Base-by-base conservation (phyloP, 1,139 yeast genomes). In the Kurtzmaniella natalensis region DNA sequence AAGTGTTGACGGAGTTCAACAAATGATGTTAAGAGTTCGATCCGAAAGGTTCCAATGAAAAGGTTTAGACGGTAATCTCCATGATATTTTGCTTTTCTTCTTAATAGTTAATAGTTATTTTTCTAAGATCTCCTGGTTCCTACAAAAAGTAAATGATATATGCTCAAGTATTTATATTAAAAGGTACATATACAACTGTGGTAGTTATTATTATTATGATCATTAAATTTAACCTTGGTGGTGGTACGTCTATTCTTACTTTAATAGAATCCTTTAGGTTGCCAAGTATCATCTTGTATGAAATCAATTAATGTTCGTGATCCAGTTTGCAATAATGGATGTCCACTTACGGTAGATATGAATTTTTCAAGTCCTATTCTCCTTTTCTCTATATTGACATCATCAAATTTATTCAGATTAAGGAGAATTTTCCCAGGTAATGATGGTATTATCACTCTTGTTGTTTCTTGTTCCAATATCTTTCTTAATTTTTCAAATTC, bases 271-370 rank as follows among this genome's bases (percentile, higher is more conserved):
- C 41, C 45, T 36, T 48, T 54, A 3, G 65, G 59, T 21, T 81
- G 88, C 95, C 95, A 86, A 34, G 67, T 70, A 7, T 88, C 95
- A 50, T 86, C 92, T 57, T 89, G 96, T 35, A 92, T 78, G 50
- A 92, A 92, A 32, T 89, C 83, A 39, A 82, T 80, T 44, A 92
- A 69, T 1, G 85, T 78, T 45, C 78, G 76, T n/a, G 92, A 78
- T 0, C 95, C 95, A 0, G 96, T 85, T 58, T 92, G 97, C 38
- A 92, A 62, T 41, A 92, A 62, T 2, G 98, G 98, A 55, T 92
- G 98, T 7, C 96, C 95, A 14, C 95, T 94, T 9, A 92, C 95
- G 18, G 76, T 70, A 37, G 74, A 73, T 28, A 92, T 57, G 58
- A 94, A 92, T 51, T 76, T 76, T 53, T 88, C 95, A 33, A 92